Evolutionary conservation across 768 basidiomycete species (phyloP).

Genomic region (Suillus americanus): DNA sequence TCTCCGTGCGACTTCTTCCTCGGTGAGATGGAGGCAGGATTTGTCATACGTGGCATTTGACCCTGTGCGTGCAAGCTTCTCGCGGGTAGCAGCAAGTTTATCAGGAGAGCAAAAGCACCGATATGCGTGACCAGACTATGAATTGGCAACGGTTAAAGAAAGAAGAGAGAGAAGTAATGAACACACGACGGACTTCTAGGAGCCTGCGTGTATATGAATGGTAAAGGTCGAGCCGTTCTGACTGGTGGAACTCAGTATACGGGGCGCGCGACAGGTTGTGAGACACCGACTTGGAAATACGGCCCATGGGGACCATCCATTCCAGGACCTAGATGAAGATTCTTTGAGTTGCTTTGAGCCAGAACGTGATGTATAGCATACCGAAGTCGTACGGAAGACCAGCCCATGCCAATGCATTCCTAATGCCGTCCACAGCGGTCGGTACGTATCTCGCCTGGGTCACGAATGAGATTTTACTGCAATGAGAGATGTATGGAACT

Average conservation of each 20-base stretch:
- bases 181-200: conserved; percentile 56
- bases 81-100: conserved; percentile 64
- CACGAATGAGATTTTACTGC: neutral
- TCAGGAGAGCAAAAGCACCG: conserved; percentile 90
- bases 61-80: conserved; percentile 69
- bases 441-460: conserved; percentile 75
- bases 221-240: conserved; percentile 87
- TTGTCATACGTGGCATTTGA: conserved; percentile 86
- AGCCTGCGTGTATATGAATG: conserved; percentile 69
- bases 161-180: neutral
- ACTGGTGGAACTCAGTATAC: conserved; percentile 49
- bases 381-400: conserved; percentile 91
- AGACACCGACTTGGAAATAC: conserved; percentile 73
- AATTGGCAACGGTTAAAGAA: neutral
- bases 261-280: neutral
- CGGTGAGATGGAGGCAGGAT: conserved; percentile 79
- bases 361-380: conserved; percentile 23
- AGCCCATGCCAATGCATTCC: conserved; percentile 82
- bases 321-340: conserved; percentile 62
- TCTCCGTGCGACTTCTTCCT: conserved; percentile 79
- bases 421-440: conserved; percentile 81
- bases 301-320: conserved; percentile 73
- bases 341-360: conserved; percentile 7
- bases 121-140: conserved; percentile 84
- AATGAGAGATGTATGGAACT: neutral